A percentile compares a stretch with the other conserved stretches of the same genome.
phyloP scores from a whole-genome alignment of 192 early-diverging fungal genomes.

The Linnemannia exigua region DNA sequence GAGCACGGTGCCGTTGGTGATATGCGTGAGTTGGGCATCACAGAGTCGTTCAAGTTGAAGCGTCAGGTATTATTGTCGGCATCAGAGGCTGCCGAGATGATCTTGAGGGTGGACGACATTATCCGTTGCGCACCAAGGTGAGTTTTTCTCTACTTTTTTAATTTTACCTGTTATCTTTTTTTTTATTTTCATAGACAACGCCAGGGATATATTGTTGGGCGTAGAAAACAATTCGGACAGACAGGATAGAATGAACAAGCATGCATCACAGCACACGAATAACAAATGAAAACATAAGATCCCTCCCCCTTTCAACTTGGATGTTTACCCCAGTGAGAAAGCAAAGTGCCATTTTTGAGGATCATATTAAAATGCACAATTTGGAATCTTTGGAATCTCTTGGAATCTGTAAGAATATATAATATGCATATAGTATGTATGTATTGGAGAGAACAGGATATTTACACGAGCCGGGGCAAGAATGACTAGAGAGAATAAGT shows the following conservation, averaged over 20 bases:
- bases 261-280: neutral
- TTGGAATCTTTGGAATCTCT: neutral
- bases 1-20: slow-evolving; percentile 82
- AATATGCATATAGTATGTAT: neutral
- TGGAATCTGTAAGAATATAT: neutral
- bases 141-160: neutral
- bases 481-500: neutral
- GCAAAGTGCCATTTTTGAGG: neutral
- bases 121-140: slow-evolving; percentile 86
- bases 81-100: slow-evolving; percentile 95
- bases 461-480: neutral
- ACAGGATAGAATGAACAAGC: neutral
- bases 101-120: slow-evolving; percentile 97
- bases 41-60: slow-evolving; percentile 97
- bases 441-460: neutral
- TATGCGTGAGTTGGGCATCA: slow-evolving; percentile 87
- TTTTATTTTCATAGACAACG: neutral
- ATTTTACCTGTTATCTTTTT: neutral
- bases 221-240: neutral
- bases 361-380: neutral
- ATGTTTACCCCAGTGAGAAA: neutral
- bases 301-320: neutral
- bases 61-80: slow-evolving; percentile 91
- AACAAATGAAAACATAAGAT: neutral
- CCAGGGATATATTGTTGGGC: slow-evolving; percentile 11